Evolutionary conservation across 2,329 filamentous ascomycete species (phyloP).

Genomic region (Botrytis squamosa): DNA sequence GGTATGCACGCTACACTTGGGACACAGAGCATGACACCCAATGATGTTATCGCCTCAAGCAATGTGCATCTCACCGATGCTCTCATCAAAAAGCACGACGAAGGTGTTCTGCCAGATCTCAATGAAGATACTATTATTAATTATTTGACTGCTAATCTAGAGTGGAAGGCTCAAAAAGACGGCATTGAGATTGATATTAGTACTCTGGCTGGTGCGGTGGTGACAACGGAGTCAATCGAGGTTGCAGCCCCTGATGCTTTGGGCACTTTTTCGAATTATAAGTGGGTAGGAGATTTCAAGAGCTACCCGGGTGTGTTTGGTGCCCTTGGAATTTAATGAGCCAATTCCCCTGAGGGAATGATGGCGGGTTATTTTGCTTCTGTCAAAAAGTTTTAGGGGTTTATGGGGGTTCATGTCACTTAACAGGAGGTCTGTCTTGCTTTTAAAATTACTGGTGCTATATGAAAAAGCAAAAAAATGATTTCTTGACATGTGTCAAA

Average conservation of each 20-base stretch:
- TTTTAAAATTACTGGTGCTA: neutral
- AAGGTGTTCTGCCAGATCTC: constrained; percentile 32
- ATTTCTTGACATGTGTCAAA: neutral
- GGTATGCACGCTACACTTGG: constrained; percentile 20
- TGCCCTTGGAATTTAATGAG: neutral
- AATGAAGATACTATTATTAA: constrained; percentile 33
- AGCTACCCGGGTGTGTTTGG: constrained; percentile 7
- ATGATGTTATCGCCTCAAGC: constrained; percentile 38
- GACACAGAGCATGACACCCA: neutral
- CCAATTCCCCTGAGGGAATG: neutral
- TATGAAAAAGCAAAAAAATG: neutral
- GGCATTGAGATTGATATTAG: constrained; percentile 11
- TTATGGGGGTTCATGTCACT: neutral
- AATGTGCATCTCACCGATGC: constrained; percentile 42
- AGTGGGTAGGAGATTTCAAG: constrained; percentile 20
- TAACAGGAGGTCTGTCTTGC: neutral
- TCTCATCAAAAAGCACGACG: constrained; percentile 35
- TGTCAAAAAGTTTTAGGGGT: neutral
- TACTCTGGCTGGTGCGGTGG: neutral
- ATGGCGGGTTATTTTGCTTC: neutral
- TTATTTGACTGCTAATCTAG: constrained; percentile 33
- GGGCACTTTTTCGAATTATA: constrained; percentile 16
- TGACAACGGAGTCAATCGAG: constrained; percentile 13
- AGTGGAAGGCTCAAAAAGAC: constrained; percentile 28
- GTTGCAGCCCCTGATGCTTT: constrained; percentile 1